Evolutionary conservation across 257 asterid species (phyloP).

Genomic region (Solanum chiquidenum): DNA sequence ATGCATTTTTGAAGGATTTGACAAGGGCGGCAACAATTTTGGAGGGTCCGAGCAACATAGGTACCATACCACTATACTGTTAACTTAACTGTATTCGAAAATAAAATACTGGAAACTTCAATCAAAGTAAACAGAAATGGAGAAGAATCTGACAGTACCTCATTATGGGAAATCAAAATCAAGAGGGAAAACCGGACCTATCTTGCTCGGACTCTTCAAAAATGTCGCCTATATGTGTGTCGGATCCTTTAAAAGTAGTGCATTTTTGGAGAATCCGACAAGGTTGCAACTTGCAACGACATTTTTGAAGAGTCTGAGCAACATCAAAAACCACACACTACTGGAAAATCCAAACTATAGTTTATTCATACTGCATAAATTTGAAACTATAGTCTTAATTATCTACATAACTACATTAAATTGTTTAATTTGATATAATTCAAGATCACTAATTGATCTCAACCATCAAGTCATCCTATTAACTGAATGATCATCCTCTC

Average conservation of each 20-base stretch:
- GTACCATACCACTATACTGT: neutral
- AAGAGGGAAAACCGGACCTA: neutral
- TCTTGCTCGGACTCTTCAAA: neutral
- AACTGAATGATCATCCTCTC: neutral
- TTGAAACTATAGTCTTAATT: neutral
- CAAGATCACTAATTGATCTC: neutral
- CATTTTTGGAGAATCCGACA: neutral
- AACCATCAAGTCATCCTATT: neutral
- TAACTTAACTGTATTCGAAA: neutral
- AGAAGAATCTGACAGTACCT: neutral
- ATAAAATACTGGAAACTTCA: neutral
- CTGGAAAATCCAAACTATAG: neutral
- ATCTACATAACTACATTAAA: neutral
- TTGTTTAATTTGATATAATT: neutral
- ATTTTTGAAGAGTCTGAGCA: neutral
- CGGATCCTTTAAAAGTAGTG: neutral
- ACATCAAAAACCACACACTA: neutral
- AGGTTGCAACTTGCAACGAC: neutral
- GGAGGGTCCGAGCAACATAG: neutral
- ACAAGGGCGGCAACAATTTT: neutral
- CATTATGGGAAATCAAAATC: neutral
- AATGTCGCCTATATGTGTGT: neutral
- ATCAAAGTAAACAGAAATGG: neutral
- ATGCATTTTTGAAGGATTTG: neutral
- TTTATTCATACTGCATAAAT: neutral